Base-by-base conservation (phyloP, 2,329 filamentous ascomycete species). In the Arthrobotrys pseudoclavata region DNA sequence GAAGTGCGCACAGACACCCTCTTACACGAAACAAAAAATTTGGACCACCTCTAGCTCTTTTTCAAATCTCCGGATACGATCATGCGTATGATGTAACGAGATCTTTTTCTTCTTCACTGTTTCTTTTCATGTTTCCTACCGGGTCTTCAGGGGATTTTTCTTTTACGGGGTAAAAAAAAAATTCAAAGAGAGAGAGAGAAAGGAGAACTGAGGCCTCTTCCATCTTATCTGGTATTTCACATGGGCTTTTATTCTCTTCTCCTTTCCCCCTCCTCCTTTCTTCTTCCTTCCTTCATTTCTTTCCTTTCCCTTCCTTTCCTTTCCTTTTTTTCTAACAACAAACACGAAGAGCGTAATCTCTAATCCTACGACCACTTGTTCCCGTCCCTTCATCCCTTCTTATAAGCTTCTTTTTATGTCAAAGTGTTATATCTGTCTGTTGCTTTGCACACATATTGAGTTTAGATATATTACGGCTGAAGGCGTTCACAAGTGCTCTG, bases 81-180 rank as follows among this genome's bases (percentile, higher is more conserved):
- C 55, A 66, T 74, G 45, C 68, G 62, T 75, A 75, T 68, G 70
- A 67, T 68, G 66, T 68, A 75, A 75, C 70, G 62, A 75, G 70
- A 45, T 52, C 45, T 52, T 45, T 66, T 66, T 57, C 37, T 42
- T 29, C 18, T 50, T 29, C 37, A 20, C 20, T 57, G 31, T 60
- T 66, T 66, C 31, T 37, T 37, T 48, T 12, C 22, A 10, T 61
- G n/a, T 60, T 63, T 42, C 47, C 29, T 68, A 45, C 26, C 48
- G 47, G 50, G 50, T 57, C 52, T 37, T 60, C 29, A 45, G 47
- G 50, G 64, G 52, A 60, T 37, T 57, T 37, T 57, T 45, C n/a
- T 29, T 57, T 37, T 37, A 57, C 3, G 29, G 52, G 52, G 50
- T 53, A 53, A 52, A 18, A 50, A 52, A 18, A 50, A 26, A 34